Conservation (phyloP, 257 asterid species). For the Pogostemon cablin region DNA sequence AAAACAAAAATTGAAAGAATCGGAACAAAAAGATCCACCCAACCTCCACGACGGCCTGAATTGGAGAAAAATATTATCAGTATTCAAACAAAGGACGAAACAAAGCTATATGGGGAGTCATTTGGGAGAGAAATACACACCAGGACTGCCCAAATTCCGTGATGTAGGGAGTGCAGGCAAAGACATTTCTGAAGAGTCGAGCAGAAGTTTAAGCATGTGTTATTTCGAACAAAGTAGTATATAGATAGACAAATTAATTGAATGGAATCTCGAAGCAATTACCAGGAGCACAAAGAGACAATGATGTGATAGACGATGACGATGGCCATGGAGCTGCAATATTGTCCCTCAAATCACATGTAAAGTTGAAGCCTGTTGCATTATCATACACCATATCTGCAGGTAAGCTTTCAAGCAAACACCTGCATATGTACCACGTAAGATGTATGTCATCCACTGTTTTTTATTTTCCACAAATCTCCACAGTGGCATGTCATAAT, state of each 20-base stretch:
- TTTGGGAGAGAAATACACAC: slow-evolving; percentile 41
- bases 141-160: slow-evolving; percentile 55
- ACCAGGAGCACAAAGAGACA: slow-evolving; percentile 99
- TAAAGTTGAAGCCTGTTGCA: slow-evolving; percentile 81
- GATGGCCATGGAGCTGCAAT: slow-evolving; percentile 99
- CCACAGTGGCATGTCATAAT: neutral
- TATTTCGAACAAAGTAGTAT: slow-evolving; percentile 12
- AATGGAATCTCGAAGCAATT: slow-evolving; percentile 27
- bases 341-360: slow-evolving; percentile 88
- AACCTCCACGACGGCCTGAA: slow-evolving; percentile 51
- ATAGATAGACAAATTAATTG: neutral
- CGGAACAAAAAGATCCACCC: slow-evolving; percentile 47
- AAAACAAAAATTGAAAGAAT: slow-evolving; percentile 64
- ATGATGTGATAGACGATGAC: slow-evolving; percentile 71
- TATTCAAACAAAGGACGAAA: slow-evolving; percentile 8
- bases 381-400: slow-evolving; percentile 88
- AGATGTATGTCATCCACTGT: slow-evolving; percentile 19
- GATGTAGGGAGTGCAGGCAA: slow-evolving; percentile 95
- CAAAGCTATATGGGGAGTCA: neutral
- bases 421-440: slow-evolving; percentile 47
- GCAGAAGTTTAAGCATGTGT: slow-evolving; percentile 26
- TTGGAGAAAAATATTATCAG: slow-evolving; percentile 29
- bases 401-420: slow-evolving; percentile 85
- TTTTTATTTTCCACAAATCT: neutral
- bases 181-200: slow-evolving; percentile 81